Evolutionary conservation across 352 stramenopile species (phyloP).

Genomic region (Blastocystis sp.): DNA sequence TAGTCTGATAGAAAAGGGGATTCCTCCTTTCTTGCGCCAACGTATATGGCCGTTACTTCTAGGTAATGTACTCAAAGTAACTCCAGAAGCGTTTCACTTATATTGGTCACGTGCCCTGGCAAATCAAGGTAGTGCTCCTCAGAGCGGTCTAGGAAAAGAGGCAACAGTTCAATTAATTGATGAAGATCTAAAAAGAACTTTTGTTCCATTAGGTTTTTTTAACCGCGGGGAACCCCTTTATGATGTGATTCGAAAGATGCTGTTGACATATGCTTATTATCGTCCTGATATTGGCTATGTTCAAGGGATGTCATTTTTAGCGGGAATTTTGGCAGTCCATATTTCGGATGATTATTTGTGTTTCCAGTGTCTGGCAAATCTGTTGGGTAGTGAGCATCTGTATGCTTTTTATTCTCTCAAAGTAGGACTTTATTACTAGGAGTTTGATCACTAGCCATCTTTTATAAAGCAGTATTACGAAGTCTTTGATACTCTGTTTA

Average conservation of each 20-base stretch:
- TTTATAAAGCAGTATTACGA: slow-evolving; percentile 44
- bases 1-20: slow-evolving; percentile 31
- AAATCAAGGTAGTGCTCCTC: not conserved
- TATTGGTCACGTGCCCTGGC: not conserved
- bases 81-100: slow-evolving; percentile 32
- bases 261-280: slow-evolving; percentile 49
- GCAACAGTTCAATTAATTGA: slow-evolving; percentile 18
- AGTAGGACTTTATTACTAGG: not conserved
- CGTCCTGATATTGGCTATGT: slow-evolving; percentile 54
- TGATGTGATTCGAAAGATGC: slow-evolving; percentile 4
- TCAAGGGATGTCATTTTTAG: slow-evolving; percentile 57
- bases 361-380: slow-evolving; percentile 53
- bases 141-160: not conserved
- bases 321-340: slow-evolving; percentile 48
- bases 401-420: slow-evolving; percentile 58
- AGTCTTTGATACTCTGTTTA: slow-evolving; percentile 34
- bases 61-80: slow-evolving; percentile 32
- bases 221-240: slow-evolving; percentile 21
- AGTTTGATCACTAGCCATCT: not conserved
- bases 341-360: slow-evolving; percentile 40
- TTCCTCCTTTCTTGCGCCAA: not conserved
- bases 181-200: slow-evolving; percentile 44
- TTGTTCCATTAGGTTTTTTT: slow-evolving; percentile 1
- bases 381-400: slow-evolving; percentile 42
- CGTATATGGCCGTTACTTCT: slow-evolving; percentile 38